These are phyloP conservation scores for Amaranthus palmeri DNA, from an alignment of 148 eudicot species.

Conservation along the genomic window DNA sequence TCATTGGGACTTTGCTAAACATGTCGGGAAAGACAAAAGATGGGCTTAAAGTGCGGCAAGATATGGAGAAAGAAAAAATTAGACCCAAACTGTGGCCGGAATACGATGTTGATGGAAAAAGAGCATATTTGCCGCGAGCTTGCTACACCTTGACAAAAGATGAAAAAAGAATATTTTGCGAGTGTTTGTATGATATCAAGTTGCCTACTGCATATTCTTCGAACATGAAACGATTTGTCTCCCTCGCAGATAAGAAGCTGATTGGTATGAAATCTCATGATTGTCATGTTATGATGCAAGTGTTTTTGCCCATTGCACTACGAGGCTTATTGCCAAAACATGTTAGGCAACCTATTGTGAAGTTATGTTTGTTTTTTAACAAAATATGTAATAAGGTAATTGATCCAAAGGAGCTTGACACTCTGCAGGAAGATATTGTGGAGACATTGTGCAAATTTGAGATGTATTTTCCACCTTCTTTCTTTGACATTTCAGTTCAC, in stretches of 20 bases:
- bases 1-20: too few relatives aligned
- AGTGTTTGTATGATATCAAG: too few relatives aligned
- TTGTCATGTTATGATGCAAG: constrained; percentile 4
- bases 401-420: neutral
- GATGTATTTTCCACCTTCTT: constrained; percentile 13
- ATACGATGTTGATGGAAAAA: too few relatives aligned
- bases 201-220: neutral
- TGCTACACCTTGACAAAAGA: neutral
- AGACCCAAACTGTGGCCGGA: too few relatives aligned
- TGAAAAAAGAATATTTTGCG: neutral
- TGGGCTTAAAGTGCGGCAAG: too few relatives aligned
- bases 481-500: neutral
- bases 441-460: neutral
- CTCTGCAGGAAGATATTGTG: neutral
- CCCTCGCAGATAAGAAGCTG: neutral
- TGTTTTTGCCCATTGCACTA: neutral
- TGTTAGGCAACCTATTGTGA: neutral
- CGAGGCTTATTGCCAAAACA: neutral
- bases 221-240: neutral
- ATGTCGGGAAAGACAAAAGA: too few relatives aligned
- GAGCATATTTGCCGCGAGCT: neutral
- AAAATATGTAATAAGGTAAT: constrained; percentile 6
- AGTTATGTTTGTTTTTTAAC: constrained; percentile 1
- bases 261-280: constrained; percentile 8
- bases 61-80: too few relatives aligned